phyloP scores from a whole-genome alignment of 257 asterid genomes.

The Lycium barbarum region DNA sequence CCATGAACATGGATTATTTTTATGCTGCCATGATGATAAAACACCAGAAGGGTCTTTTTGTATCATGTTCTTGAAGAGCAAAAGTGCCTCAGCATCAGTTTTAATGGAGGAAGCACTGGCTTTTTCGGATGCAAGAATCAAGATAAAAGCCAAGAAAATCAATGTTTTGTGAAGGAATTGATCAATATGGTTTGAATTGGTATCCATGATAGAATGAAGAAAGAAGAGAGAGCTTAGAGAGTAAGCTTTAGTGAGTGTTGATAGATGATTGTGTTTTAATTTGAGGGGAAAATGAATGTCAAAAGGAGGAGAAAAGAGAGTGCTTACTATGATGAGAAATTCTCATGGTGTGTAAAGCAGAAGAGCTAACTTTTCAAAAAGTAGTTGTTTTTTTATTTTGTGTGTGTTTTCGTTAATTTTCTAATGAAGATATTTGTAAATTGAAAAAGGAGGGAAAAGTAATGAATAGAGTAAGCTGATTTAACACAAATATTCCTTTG shows the following conservation, averaged over 20 bases:
- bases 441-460: conserved; percentile 60
- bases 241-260: conserved; percentile 33
- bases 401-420: background rate
- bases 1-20: conserved; percentile 70
- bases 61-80: conserved; percentile 81
- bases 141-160: conserved; percentile 29
- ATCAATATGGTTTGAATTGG: conserved; percentile 33
- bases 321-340: conserved; percentile 63
- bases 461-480: too few species aligned
- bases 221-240: conserved; percentile 27
- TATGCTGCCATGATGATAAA: conserved; percentile 66
- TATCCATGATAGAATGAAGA: conserved; percentile 43
- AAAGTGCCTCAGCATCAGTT: conserved; percentile 75
- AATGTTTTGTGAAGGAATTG: conserved; percentile 32
- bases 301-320: conserved; percentile 44
- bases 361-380: conserved; percentile 58
- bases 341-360: conserved; percentile 53
- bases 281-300: conserved; percentile 28
- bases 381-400: conserved; percentile 44
- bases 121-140: conserved; percentile 35
- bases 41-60: conserved; percentile 61
- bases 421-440: conserved; percentile 41
- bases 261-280: conserved; percentile 10
- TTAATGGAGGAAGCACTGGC: conserved; percentile 40
- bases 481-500: too few species aligned